Conservation (phyloP, 2,329 filamentous ascomycete genomes). For the Aaosphaeria arxii region DNA sequence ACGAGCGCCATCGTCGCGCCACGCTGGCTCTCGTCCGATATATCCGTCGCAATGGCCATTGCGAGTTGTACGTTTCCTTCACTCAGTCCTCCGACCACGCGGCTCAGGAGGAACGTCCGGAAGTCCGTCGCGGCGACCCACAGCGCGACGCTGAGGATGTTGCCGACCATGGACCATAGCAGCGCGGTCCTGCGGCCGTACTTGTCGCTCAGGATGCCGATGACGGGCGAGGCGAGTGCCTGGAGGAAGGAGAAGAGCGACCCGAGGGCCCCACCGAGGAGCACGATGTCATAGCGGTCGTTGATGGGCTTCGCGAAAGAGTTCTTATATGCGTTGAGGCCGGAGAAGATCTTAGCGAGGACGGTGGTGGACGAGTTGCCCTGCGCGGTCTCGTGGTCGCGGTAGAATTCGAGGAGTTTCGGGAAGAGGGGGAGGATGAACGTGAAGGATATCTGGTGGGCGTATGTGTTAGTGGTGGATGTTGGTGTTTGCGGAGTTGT, state of each 20-base stretch:
- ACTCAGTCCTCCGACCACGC: slow-evolving; percentile 86
- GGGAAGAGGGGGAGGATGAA: slow-evolving; percentile 97
- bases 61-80: slow-evolving; percentile 97
- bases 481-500: slow-evolving; percentile 6
- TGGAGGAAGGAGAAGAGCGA: slow-evolving; percentile 93
- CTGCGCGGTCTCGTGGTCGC: slow-evolving; percentile 68
- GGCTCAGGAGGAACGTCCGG: slow-evolving; percentile 89
- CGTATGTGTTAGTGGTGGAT: neutral
- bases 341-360: slow-evolving; percentile 74
- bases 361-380: slow-evolving; percentile 57
- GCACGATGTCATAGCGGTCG: slow-evolving; percentile 92
- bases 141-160: slow-evolving; percentile 86
- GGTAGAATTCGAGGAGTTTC: slow-evolving; percentile 96
- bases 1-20: slow-evolving; percentile 95
- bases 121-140: slow-evolving; percentile 96
- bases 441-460: slow-evolving; percentile 83
- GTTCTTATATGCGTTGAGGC: slow-evolving; percentile 92
- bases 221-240: slow-evolving; percentile 86
- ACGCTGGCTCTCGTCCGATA: slow-evolving; percentile 79
- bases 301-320: slow-evolving; percentile 90
- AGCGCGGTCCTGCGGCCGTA: slow-evolving; percentile 85
- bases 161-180: slow-evolving; percentile 87
- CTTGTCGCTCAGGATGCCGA: slow-evolving; percentile 82
- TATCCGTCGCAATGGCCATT: slow-evolving; percentile 93
- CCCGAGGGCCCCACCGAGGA: slow-evolving; percentile 88